phyloP scores from a whole-genome alignment of 768 basidiomycete genomes.

The Hericium erinaceus region DNA sequence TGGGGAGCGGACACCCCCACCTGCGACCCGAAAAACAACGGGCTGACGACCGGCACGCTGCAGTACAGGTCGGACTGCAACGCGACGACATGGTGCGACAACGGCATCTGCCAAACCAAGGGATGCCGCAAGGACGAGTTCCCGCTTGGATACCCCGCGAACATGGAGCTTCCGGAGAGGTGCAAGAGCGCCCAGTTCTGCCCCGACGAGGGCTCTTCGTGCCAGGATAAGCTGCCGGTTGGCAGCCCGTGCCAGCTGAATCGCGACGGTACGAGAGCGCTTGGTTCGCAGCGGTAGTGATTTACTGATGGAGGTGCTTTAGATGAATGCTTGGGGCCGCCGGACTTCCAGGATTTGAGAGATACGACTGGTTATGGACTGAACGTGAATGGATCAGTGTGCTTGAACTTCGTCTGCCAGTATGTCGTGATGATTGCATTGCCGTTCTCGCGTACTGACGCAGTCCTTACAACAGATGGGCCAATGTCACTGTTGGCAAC shows the following conservation, averaged over 20 bases:
- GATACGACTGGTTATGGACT: slow-evolving; percentile 59
- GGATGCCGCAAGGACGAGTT: slow-evolving; percentile 72
- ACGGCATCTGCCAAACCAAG: slow-evolving; percentile 46
- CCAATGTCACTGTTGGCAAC: slow-evolving; percentile 60
- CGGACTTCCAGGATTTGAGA: slow-evolving; percentile 51
- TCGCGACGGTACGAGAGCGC: slow-evolving; percentile 55
- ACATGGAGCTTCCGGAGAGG: slow-evolving; percentile 41
- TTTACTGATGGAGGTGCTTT: background rate
- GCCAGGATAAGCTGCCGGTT: slow-evolving; percentile 49
- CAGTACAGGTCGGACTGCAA: slow-evolving; percentile 77
- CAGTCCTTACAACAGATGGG: slow-evolving; percentile 42
- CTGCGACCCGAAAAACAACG: slow-evolving; percentile 50
- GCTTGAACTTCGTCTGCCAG: slow-evolving; percentile 80
- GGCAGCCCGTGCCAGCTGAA: slow-evolving; percentile 75
- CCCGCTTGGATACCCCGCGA: slow-evolving; percentile 53
- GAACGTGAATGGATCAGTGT: slow-evolving; percentile 77
- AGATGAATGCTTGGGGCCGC: slow-evolving; percentile 75
- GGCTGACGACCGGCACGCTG: slow-evolving; percentile 67
- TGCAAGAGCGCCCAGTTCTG: slow-evolving; percentile 65
- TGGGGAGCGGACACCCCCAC: slow-evolving; percentile 28
- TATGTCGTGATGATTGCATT: slow-evolving; percentile 27
- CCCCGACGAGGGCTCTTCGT: slow-evolving; percentile 72
- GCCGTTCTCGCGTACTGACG: background rate
- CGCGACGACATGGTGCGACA: slow-evolving; percentile 55
- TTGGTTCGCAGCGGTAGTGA: background rate